Conservation (phyloP, 768 basidiomycete genomes). For the Mycena metata region DNA sequence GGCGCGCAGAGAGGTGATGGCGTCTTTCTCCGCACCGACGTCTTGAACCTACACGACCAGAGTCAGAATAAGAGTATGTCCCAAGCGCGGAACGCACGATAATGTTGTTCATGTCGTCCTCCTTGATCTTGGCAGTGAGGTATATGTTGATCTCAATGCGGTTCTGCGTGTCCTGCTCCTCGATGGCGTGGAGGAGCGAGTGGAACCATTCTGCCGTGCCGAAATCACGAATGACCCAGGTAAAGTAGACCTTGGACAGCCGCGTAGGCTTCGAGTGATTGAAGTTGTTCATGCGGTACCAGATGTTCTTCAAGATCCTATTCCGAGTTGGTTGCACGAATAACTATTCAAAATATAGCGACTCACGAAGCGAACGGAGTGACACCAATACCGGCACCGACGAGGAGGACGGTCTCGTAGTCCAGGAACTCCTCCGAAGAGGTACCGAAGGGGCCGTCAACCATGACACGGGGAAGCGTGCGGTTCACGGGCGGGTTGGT, state of each 20-base stretch:
- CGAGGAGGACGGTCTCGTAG: constrained; percentile 89
- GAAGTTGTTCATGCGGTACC: constrained; percentile 97
- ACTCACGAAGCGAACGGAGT: constrained; percentile 96
- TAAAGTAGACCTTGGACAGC: constrained; percentile 93
- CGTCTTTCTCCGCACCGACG: constrained; percentile 93
- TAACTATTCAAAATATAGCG: background rate
- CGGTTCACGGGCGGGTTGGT: constrained; percentile 76
- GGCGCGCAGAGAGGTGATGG: constrained; percentile 89
- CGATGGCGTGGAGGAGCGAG: constrained; percentile 92
- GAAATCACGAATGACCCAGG: constrained; percentile 96
- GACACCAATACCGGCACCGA: constrained; percentile 96
- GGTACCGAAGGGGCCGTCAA: constrained; percentile 95
- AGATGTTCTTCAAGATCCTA: constrained; percentile 89
- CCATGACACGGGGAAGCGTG: constrained; percentile 92
- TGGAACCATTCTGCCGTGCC: constrained; percentile 96
- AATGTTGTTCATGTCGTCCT: constrained; percentile 96
- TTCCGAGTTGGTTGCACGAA: constrained; percentile 4
- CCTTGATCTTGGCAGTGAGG: constrained; percentile 92
- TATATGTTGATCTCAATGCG: constrained; percentile 96
- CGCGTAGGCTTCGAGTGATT: constrained; percentile 83
- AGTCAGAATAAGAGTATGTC: background rate
- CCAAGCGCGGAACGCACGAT: constrained; percentile 61
- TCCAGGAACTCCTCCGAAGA: constrained; percentile 94
- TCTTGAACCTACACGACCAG: constrained; percentile 72
- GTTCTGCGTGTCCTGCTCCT: constrained; percentile 90